Conservation (phyloP, 345 rosid species). For the Nasturtium officinale region DNA sequence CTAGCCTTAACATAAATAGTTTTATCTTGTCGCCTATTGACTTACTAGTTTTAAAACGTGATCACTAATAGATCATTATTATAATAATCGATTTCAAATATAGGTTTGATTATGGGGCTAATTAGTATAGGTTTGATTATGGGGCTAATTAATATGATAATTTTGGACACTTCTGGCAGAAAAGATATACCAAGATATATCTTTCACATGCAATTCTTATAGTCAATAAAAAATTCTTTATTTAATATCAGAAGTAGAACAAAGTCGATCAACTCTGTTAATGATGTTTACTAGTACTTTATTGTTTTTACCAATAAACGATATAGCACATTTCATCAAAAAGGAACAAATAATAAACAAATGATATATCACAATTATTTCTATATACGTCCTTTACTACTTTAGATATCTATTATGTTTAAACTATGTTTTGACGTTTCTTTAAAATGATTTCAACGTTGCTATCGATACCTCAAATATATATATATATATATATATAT, state of each 20-base stretch:
- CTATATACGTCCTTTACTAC: not conserved
- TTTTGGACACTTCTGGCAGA: constrained; percentile 25
- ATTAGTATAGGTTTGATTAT: constrained; percentile 8
- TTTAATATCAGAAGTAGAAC: too few relatives aligned
- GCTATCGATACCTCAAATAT: not conserved
- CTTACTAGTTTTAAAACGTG: not conserved
- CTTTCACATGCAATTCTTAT: constrained; percentile 25
- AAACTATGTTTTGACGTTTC: not conserved
- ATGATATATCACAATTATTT: not conserved
- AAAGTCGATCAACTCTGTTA: not conserved
- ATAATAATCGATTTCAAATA: constrained; percentile 9
- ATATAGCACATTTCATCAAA: not conserved
- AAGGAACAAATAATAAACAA: too few relatives aligned
- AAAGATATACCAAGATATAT: constrained; percentile 5
- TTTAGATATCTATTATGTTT: not conserved
- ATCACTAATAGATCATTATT: constrained; percentile 6
- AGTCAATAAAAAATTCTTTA: not conserved
- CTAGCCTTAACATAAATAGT: constrained; percentile 31
- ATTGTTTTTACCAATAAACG: not conserved
- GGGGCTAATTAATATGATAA: constrained; percentile 6
- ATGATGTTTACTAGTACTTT: not conserved
- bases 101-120: too few relatives aligned
- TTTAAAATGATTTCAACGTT: not conserved
- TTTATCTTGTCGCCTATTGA: constrained; percentile 26
- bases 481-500: not conserved